phyloP scores from a whole-genome alignment of 305 asterid genomes.

The Galium porrigens region DNA sequence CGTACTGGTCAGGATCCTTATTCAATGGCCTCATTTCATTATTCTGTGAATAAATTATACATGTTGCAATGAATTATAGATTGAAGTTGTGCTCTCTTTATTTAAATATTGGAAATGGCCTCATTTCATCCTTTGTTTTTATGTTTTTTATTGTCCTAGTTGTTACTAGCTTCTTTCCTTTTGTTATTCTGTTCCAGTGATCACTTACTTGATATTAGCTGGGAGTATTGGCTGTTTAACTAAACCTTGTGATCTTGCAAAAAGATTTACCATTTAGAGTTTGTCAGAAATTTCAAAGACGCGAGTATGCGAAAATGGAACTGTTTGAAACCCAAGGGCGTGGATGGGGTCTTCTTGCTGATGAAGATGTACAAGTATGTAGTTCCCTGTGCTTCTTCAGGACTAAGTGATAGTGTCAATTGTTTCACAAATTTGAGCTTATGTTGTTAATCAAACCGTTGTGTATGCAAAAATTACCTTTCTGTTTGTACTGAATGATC shows the following conservation, averaged over 20 bases:
- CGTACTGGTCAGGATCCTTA: not conserved
- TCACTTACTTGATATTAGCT: not conserved
- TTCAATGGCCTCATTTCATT: not conserved
- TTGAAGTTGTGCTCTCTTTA: not conserved
- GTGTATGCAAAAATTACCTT: not conserved
- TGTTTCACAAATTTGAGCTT: not conserved
- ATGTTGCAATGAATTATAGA: not conserved
- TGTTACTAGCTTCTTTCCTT: not conserved
- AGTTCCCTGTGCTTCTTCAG: slow-evolving; percentile 14
- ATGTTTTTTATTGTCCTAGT: not conserved
- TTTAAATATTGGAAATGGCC: not conserved
- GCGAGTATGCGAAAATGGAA: slow-evolving; percentile 56
- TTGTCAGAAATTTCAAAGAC: slow-evolving; percentile 67
- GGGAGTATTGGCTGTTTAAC: not conserved
- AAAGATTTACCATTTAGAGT: slow-evolving; percentile 13
- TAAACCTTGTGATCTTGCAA: not conserved
- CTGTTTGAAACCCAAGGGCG: slow-evolving; percentile 74
- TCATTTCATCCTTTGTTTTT: not conserved
- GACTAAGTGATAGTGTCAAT: not conserved
- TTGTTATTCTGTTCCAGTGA: not conserved
- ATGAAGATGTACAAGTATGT: slow-evolving; percentile 51
- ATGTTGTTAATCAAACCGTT: not conserved
- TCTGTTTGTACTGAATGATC: slow-evolving; percentile 14
- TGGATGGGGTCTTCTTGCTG: slow-evolving; percentile 87
- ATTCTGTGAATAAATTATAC: not conserved